Percentiles rank a stretch among this genome's conserved stretches.
Evolutionary conservation across 768 basidiomycete species (phyloP).

Genomic region (Asterophora lycoperdoides): DNA sequence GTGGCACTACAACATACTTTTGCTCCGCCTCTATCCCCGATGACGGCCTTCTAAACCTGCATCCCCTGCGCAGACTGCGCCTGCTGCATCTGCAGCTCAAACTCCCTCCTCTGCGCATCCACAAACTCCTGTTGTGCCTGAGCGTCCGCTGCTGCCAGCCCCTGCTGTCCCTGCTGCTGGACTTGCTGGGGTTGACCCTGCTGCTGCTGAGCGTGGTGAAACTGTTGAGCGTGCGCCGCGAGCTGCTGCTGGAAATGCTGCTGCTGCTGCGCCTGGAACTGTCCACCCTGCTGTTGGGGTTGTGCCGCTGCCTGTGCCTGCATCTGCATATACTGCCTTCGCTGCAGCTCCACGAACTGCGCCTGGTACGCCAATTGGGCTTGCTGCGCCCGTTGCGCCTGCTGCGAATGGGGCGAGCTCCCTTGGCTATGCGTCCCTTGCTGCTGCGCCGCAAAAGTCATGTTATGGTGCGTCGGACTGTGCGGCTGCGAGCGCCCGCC

Average conservation of each 20-base stretch:
- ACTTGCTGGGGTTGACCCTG: background rate
- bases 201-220: no score
- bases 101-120: slow-evolving; percentile 18
- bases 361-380: slow-evolving; percentile 19
- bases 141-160: slow-evolving; percentile 10
- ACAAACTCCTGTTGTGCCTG: slow-evolving; percentile 21
- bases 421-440: no score
- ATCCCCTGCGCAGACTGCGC: background rate
- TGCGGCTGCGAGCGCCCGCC: slow-evolving; percentile 30
- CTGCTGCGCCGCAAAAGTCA: no score
- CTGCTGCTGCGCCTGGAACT: slow-evolving; percentile 18
- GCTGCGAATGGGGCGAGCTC: slow-evolving; percentile 27
- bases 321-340: slow-evolving; percentile 26
- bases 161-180: background rate
- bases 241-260: slow-evolving; percentile 13
- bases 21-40: no score
- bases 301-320: slow-evolving; percentile 19
- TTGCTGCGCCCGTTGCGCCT: slow-evolving; percentile 11
- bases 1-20: no score
- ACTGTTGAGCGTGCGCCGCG: slow-evolving; percentile 8
- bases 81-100: slow-evolving; percentile 13
- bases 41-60: no score
- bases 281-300: slow-evolving; percentile 15
- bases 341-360: slow-evolving; percentile 22
- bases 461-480: slow-evolving; percentile 28